Base-by-base conservation (phyloP, 2,329 filamentous ascomycete species). In the Nannizziopsis arthrosporioides region DNA sequence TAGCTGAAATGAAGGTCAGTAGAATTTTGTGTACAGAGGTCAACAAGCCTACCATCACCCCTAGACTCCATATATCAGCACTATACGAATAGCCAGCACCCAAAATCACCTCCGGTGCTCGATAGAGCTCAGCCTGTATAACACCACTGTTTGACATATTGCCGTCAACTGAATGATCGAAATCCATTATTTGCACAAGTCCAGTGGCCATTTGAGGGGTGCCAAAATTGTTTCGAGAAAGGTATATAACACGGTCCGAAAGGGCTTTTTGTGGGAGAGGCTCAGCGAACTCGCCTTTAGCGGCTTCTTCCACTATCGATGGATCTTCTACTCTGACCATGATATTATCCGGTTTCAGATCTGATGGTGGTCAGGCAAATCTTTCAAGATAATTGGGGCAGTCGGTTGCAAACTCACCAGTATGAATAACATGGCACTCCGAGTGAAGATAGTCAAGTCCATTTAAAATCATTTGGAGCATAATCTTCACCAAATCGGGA, bases 321-420 rank as follows among this genome's bases (percentile, higher is more conserved):
- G 39, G 51, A 47, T 63, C 57, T 22, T 60, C 59, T 0, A 66
- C 17, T 39, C 54, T 55, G 38, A 67, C 51, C 51, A 71, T 60
- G 19, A 70, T 66, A 47, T 71, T 71, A 47, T 68, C 64, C 0
- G 67, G 62, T 42, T 70, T 71, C 30, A 71, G 56, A 54, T 71
- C 66, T 61, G 35, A 42, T 41, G 3, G 10, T 48, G 6, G 22
- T 53, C 41, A 49, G 40, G 19, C 45, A 48, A 48, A 48, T 32
- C 36, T 36, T 12, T 39, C 45, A 38, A n/a, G 14, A 38, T 10
- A 38, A 15, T 51, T 39, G 14, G 11, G 37, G 17, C 11, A 38
- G 27, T 43, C 15, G 44, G 34, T 36, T 32, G 22, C 47, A 49
- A 14, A 12, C 57, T 34, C 43, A 67, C 67, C 66, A 11, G 68